phyloP scores from a whole-genome alignment of 345 rosid genomes.

The Syzygium aqueum region DNA sequence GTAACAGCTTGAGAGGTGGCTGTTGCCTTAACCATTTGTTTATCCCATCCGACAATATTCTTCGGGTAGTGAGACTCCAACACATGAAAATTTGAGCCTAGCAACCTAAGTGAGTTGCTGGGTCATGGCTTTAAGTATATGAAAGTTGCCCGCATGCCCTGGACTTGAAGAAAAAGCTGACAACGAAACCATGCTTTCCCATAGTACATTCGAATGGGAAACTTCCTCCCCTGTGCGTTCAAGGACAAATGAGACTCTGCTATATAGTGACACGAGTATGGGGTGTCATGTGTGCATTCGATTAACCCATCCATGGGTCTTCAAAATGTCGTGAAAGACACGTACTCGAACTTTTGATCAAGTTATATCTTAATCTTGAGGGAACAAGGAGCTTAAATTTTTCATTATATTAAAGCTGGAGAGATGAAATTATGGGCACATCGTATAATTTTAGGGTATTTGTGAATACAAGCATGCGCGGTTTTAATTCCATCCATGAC shows the following conservation, averaged over 20 bases:
- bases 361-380: not conserved
- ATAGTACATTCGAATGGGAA: not conserved
- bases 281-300: not conserved
- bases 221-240: not conserved
- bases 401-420: not conserved
- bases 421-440: not conserved
- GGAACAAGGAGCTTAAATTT: not conserved
- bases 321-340: too few species aligned
- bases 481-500: not conserved
- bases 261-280: not conserved
- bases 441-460: accelerated
- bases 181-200: not conserved
- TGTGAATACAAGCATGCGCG: not conserved
- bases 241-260: not conserved
- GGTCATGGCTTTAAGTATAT: not conserved
- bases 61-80: not conserved
- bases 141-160: not conserved
- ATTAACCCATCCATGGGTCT: not conserved
- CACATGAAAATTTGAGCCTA: not conserved
- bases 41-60: not conserved
- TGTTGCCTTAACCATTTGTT: not conserved
- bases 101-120: not conserved
- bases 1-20: not conserved
- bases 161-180: not conserved
- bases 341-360: not conserved